Conservation (phyloP, 345 rosid genomes). For the Carallia pectinifolia region DNA sequence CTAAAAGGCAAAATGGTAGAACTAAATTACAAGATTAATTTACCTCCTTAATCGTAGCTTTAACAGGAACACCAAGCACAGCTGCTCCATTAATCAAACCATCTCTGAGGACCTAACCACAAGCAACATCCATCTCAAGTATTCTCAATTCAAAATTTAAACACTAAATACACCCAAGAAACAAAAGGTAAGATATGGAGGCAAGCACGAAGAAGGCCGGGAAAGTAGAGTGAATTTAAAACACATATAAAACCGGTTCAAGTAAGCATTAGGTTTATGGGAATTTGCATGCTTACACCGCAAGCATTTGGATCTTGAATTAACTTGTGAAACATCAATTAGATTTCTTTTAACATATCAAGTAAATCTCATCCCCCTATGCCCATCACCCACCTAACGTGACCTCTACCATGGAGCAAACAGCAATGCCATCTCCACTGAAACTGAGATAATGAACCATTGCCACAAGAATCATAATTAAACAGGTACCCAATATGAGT, state of each 20-base stretch:
- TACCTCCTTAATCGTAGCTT: conserved; percentile 99
- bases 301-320: background rate
- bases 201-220: too few relatives aligned
- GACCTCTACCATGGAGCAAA: background rate
- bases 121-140: conserved; percentile 11
- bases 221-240: too few relatives aligned
- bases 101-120: conserved; percentile 69
- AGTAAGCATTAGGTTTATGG: too few relatives aligned
- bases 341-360: background rate
- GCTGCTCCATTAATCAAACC: conserved; percentile 82
- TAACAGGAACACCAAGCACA: conserved; percentile 89
- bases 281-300: too few relatives aligned
- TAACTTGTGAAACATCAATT: background rate
- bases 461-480: too few relatives aligned
- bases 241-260: too few relatives aligned
- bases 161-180: too few relatives aligned
- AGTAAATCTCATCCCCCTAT: background rate
- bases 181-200: too few relatives aligned
- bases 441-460: background rate
- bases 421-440: background rate
- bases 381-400: background rate
- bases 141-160: too few relatives aligned
- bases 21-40: background rate
- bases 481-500: too few relatives aligned
- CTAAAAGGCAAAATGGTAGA: too few relatives aligned